Evolutionary conservation across 805 yeast species (phyloP).

Genomic region (Sugiyamaella qingdaonensis): DNA sequence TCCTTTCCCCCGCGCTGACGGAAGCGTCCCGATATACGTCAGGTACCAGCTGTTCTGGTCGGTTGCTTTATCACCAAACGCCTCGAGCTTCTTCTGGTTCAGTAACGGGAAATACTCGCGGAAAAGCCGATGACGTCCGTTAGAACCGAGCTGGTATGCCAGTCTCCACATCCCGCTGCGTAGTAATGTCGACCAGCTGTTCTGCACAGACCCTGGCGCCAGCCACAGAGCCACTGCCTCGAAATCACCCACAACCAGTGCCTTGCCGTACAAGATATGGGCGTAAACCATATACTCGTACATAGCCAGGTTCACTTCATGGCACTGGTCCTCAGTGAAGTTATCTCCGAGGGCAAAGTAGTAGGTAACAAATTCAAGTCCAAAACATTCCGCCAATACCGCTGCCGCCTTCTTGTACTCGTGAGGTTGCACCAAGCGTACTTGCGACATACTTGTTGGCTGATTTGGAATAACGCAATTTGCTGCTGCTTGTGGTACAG

Average conservation of each 20-base stretch:
- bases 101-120: slow-evolving; percentile 48
- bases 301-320: slow-evolving; percentile 44
- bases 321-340: slow-evolving; percentile 34
- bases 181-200: slow-evolving; percentile 24
- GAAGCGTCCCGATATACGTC: slow-evolving; percentile 54
- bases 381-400: slow-evolving; percentile 50
- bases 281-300: slow-evolving; percentile 53
- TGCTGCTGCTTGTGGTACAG: background rate
- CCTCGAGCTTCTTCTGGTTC: slow-evolving; percentile 40
- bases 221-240: slow-evolving; percentile 39
- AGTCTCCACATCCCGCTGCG: slow-evolving; percentile 35
- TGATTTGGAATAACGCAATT: background rate
- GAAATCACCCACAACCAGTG: slow-evolving; percentile 47
- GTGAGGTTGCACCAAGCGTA: slow-evolving; percentile 15
- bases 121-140: slow-evolving; percentile 47
- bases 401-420: slow-evolving; percentile 55
- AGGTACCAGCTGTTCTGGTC: slow-evolving; percentile 50
- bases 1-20: slow-evolving; percentile 57
- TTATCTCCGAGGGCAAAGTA: slow-evolving; percentile 44
- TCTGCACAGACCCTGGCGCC: slow-evolving; percentile 29
- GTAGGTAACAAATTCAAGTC: slow-evolving; percentile 50
- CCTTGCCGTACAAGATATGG: slow-evolving; percentile 46
- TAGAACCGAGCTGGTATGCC: slow-evolving; percentile 35
- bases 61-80: slow-evolving; percentile 36
- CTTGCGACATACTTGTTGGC: background rate